phyloP scores from a whole-genome alignment of 2,329 filamentous ascomycete species.

The Chrysoporthe puriensis region DNA sequence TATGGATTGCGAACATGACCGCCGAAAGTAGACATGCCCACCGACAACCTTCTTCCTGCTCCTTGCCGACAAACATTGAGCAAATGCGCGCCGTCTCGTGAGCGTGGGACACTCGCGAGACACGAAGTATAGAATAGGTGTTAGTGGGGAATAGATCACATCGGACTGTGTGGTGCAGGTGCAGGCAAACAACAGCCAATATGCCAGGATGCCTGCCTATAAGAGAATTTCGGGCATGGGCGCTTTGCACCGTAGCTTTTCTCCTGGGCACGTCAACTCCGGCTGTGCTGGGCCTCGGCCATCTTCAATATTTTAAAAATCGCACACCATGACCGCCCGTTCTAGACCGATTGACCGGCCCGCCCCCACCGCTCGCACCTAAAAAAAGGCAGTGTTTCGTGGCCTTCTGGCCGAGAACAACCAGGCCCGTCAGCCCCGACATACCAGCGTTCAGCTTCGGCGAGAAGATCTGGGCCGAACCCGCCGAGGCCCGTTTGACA shows the following conservation, averaged over 20 bases:
- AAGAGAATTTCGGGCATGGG: too few species aligned
- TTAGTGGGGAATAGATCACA: neutral
- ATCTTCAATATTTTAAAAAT: too few species aligned
- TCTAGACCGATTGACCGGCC: too few species aligned
- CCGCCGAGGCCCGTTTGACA: neutral
- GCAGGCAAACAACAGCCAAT: neutral
- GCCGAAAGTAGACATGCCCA: too few species aligned
- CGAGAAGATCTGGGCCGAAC: neutral
- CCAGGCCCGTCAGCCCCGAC: neutral
- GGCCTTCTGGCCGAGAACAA: neutral
- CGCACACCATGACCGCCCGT: too few species aligned
- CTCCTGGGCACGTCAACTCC: too few species aligned
- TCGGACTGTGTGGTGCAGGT: neutral
- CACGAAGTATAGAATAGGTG: neutral
- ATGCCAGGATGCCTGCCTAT: neutral
- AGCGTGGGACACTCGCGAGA: neutral
- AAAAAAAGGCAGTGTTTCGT: neutral
- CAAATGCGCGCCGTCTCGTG: neutral
- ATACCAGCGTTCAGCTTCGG: neutral
- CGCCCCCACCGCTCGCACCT: too few species aligned
- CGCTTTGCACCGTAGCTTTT: too few species aligned
- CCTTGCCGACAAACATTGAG: too few species aligned
- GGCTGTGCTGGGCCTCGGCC: too few species aligned
- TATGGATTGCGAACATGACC: too few species aligned
- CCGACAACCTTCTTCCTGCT: too few species aligned